Base-by-base conservation (phyloP, 306 rosid genomes). In the Vachellia pachyceras region DNA sequence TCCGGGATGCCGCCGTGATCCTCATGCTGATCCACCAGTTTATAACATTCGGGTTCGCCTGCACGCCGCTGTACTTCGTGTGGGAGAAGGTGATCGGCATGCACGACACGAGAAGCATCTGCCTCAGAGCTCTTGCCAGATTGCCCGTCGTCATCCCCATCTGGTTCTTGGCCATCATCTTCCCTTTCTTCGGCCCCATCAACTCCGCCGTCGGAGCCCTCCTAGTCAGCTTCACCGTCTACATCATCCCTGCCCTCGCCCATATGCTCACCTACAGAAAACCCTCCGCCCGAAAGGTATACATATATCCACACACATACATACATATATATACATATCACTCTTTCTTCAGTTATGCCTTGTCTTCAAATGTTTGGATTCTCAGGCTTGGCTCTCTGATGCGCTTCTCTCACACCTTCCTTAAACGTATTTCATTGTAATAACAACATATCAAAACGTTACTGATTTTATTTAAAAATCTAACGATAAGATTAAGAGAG, bases 21-120 rank as follows among this genome's bases (percentile, higher is more conserved):
- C 54, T 91, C 7, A 91, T 91, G 94, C 94, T 91, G 18, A 89
- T 91, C 20, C 94, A 91, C 69, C 94, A 91, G 95, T 91, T 91
- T 64, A 91, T 91, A 7, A 91, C 95, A 49, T 91, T 91, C 78
- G 95, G 95, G 47, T 91, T 91, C 22, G 92, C 92, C 22, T 88
- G 94, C 46, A 90, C 92, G 2, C 94, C 94, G 1, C 14, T 90
- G 64, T 90, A 90, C 85, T 90, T 90, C 22, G 94, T 90, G 55
- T 90, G 94, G 94, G 94, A 90, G 87, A 90, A 90, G 81, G 90
- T 90, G 82, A 90, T 90, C 13, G 94, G 92, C 29, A 88, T 90
- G 94, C 94, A 90, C 35, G 94, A 87, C 74, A 87, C 94, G 3
- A 90, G 55, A 54, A 90, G 94, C 83, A 77, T 90, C 3, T 90